Conservation (phyloP, 257 asterid species). For the Ehretia macrophylla region DNA sequence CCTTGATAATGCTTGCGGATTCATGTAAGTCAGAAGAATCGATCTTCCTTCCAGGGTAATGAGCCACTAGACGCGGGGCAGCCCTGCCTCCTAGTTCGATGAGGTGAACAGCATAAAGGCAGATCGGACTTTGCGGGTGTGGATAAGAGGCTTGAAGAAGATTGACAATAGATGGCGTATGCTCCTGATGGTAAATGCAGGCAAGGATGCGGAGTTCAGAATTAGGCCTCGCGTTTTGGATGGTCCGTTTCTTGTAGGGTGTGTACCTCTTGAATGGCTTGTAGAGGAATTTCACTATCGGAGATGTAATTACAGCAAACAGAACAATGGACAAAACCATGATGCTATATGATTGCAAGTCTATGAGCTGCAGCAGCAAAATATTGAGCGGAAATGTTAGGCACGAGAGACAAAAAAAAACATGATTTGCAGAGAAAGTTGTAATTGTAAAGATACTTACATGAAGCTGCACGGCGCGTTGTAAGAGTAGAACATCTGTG, state of each 20-base stretch:
- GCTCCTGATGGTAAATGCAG: constrained; percentile 30
- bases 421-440: background rate
- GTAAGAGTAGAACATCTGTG: constrained; percentile 29
- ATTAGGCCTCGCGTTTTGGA: constrained; percentile 18
- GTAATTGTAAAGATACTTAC: constrained; percentile 14
- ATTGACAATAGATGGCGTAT: constrained; percentile 24
- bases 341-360: constrained; percentile 21
- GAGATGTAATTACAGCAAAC: constrained; percentile 26
- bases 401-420: no score
- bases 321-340: constrained; percentile 27
- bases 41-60: constrained; percentile 17
- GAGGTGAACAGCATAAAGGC: constrained; percentile 34
- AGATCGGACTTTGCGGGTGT: constrained; percentile 16
- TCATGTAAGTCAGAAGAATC: constrained; percentile 1
- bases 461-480: constrained; percentile 22
- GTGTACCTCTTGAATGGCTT: constrained; percentile 28
- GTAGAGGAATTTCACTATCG: constrained; percentile 23
- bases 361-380: constrained; percentile 33
- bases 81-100: constrained; percentile 30
- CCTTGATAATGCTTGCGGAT: constrained; percentile 34
- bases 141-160: constrained; percentile 33
- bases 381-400: background rate
- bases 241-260: constrained; percentile 18
- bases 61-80: constrained; percentile 30
- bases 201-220: constrained; percentile 34